Percentiles rank a stretch among this genome's conserved stretches.
These are phyloP conservation scores for Sistotremastrum niveocremeum DNA, from an alignment of 768 basidiomycete species.

Conservation along the genomic window DNA sequence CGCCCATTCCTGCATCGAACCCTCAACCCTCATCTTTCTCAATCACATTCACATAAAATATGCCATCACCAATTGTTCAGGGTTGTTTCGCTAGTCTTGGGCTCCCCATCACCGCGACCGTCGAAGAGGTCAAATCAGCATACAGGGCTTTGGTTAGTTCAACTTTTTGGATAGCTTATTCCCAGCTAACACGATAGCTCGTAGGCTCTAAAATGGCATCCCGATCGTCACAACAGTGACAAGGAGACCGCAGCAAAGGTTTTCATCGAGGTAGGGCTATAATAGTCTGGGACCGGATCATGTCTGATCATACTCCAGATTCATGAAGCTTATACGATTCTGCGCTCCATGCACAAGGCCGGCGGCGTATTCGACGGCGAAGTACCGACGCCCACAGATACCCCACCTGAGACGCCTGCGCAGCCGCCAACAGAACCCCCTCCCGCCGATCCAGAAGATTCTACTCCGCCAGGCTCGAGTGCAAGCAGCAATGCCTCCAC, in stretches of 20 bases:
- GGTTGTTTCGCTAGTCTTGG: slow-evolving; percentile 19
- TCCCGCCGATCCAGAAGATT: slow-evolving; percentile 8
- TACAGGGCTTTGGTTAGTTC: slow-evolving; percentile 47
- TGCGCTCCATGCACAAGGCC: slow-evolving; percentile 26
- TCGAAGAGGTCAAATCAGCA: slow-evolving; percentile 41
- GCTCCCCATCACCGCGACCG: slow-evolving; percentile 29
- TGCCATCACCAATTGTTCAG: too few species aligned
- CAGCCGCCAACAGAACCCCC: background rate
- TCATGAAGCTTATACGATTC: slow-evolving; percentile 40
- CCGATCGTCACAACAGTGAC: slow-evolving; percentile 42
- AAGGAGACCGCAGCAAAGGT: slow-evolving; percentile 38
- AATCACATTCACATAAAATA: too few species aligned
- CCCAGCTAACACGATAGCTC: slow-evolving; percentile 6
- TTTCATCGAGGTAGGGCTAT: slow-evolving; percentile 48
- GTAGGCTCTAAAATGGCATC: slow-evolving; percentile 54
- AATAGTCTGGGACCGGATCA: too few species aligned
- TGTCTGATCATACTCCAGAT: slow-evolving; percentile 23
- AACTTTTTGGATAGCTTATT: slow-evolving; percentile 12
- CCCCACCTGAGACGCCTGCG: too few species aligned
- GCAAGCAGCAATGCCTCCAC: too few species aligned
- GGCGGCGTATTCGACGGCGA: slow-evolving; percentile 7
- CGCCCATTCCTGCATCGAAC: too few species aligned
- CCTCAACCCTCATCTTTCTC: too few species aligned
- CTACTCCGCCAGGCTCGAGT: slow-evolving; percentile 4
- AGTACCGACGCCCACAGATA: slow-evolving; percentile 3